Evolutionary conservation across 1,284 basidiomycete species (phyloP), one percentile per base, ranked within the genome.

Genomic region (Lentinus polychrous): DNA sequence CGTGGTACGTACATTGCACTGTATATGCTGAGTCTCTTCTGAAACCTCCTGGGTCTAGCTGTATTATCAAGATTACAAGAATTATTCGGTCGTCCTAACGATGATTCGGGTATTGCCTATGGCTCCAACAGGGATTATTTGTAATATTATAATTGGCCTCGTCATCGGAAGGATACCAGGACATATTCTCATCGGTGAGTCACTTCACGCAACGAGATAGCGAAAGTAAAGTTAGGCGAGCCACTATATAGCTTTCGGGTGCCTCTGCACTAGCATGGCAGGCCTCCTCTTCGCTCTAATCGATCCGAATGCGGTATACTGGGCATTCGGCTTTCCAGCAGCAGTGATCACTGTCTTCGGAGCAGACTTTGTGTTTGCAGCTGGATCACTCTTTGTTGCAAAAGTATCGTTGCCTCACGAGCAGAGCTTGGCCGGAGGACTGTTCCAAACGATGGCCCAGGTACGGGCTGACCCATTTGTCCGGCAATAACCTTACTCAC

Each of bases 61-160:
- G 1, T 86, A 76, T 58, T 86, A 84, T 57, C 82, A 86, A 53
- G 68, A 75, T 40, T 86, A 80, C 55, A 59, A 70, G 49, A 57
- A 63, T 1, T 62, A 75, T 36, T 66, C 66, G 2, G 73, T 83
- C 0, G 66, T 91, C 22, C 69, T 73, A 12, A 81, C 86, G 0
- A 86, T 90, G 62, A 59, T 91, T 20, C 78, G 85, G 3, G 74
- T 91, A 55, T 54, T 91, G 2, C 91, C 91, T 0, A 86, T 85
- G 74, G 24, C 44, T 35, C 33, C 43, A 5, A 35, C 51, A 8
- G 51, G 48, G 0, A 27, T 52, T 17, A 18, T 41, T 8, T 49
- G 48, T 55, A 89, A 87, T 56, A 59, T 83, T n/a, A 64, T 86
- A 50, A 77, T 87, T 7, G 77, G 78, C 0, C 58, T 81, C 32